These are phyloP conservation scores for Cladosporium colombiae DNA, from an alignment of 2,329 filamentous ascomycete species.

Conservation along the genomic window DNA sequence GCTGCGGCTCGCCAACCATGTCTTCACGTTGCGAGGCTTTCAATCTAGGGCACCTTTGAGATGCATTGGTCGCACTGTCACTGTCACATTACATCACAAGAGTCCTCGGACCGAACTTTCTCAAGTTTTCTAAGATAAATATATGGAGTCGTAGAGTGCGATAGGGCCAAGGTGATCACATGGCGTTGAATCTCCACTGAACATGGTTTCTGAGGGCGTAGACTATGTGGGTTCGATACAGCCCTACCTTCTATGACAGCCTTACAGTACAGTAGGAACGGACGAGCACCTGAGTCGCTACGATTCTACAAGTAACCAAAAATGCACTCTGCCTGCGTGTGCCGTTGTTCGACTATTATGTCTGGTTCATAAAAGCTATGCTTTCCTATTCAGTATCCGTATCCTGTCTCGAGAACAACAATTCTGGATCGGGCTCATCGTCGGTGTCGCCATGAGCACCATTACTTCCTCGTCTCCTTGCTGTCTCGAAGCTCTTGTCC, in stretches of 20 bases:
- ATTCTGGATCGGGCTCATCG: conserved; percentile 50
- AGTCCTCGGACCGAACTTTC: background rate
- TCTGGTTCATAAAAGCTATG: background rate
- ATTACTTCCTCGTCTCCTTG: conserved; percentile 29
- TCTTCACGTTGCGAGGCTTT: background rate
- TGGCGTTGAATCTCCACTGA: background rate
- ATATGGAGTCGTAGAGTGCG: background rate
- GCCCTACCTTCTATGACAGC: no score
- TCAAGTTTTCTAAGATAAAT: background rate
- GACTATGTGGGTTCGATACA: background rate
- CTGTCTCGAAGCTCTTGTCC: conserved; percentile 37
- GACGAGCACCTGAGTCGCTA: background rate
- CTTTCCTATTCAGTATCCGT: conserved; percentile 14
- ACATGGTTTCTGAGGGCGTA: background rate
- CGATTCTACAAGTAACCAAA: background rate
- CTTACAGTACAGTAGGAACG: background rate
- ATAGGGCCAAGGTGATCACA: background rate
- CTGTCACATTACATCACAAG: background rate
- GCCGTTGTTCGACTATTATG: background rate
- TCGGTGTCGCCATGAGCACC: conserved; percentile 39
- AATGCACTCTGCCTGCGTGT: background rate
- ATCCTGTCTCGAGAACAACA: conserved; percentile 51
- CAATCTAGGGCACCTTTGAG: background rate
- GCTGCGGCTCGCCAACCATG: background rate
- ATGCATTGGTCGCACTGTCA: background rate